phyloP scores from a whole-genome alignment of 768 basidiomycete species.

The Leccinum subtestaceum region DNA sequence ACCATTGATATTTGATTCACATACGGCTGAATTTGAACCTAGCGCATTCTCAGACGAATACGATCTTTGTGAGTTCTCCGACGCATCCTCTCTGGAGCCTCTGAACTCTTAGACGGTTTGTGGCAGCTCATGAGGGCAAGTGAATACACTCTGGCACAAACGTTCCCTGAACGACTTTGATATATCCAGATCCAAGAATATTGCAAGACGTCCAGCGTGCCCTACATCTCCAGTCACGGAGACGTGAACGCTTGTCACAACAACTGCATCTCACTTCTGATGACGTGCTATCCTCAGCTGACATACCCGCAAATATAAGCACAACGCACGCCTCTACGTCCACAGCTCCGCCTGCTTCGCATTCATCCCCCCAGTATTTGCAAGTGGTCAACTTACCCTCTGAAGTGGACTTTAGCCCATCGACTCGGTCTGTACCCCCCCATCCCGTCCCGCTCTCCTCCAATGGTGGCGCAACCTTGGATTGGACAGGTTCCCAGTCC shows the following conservation, averaged over 20 bases:
- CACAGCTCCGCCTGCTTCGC: slow-evolving; percentile 13
- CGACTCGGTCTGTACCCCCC: slow-evolving; percentile 42
- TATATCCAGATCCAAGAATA: slow-evolving; percentile 64
- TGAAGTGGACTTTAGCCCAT: slow-evolving; percentile 72
- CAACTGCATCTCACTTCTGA: slow-evolving; percentile 16
- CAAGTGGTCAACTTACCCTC: slow-evolving; percentile 22
- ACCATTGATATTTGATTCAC: slow-evolving; percentile 26
- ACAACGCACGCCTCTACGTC: slow-evolving; percentile 35
- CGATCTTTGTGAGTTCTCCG: slow-evolving; percentile 59
- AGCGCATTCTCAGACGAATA: slow-evolving; percentile 70
- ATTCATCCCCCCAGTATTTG: slow-evolving; percentile 22
- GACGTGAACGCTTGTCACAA: slow-evolving; percentile 56
- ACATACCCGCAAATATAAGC: slow-evolving; percentile 25
- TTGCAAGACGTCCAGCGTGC: slow-evolving; percentile 79
- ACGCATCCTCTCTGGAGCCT: slow-evolving; percentile 4
- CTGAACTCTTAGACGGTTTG: slow-evolving; percentile 8
- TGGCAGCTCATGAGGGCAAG: slow-evolving; percentile 72
- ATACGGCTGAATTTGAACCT: slow-evolving; percentile 36
- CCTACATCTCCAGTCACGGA: slow-evolving; percentile 66
- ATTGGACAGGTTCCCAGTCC: slow-evolving; percentile 61
- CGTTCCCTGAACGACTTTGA: slow-evolving; percentile 12
- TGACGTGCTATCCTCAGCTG: slow-evolving; percentile 25
- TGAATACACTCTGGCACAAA: slow-evolving; percentile 11
- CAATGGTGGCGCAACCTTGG: slow-evolving; percentile 67
- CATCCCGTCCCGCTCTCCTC: slow-evolving; percentile 71